Base-by-base conservation (phyloP, 257 asterid species). In the Prunella vulgaris region DNA sequence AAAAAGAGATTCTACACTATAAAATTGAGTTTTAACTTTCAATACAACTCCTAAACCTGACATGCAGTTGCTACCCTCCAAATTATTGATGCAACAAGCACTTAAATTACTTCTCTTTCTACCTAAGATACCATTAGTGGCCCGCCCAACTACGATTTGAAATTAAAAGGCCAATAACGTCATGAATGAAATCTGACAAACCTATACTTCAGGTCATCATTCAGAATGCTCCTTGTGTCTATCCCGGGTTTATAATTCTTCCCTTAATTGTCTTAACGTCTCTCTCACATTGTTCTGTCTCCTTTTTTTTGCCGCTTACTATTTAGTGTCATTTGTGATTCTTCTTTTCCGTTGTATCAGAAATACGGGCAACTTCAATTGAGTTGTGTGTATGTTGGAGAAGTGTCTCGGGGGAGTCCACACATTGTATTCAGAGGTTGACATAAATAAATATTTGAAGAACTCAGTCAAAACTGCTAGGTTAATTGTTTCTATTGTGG, bases 321-420 rank as follows among this genome's bases (percentile, higher is more conserved):
- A 32, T 12, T 42, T 25, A 58, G 66, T 65, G 64, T 49, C 10
- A 25, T 65, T 42, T 25, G 38, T 44, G 28, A 60, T 74, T 77
- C 70, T 72, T 51, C 6, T 57, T 73, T 46, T 75, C 84, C 84
- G 86, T 79, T 86, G 61, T 82, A 86, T 66, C 78, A 63, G 74
- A 82, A 74, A 79, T 82, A 90, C 62, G 89, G 93, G 52, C 90
- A 86, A 64, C 77, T 21, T 70, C 84, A 90, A 78, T n/a, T 83
- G 82, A 69, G 89, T 94, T 72, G 83, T 88, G 73, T 33, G 70
- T 74, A 70, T 85, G 73, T 83, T 90, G 79, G 96, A 88, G 80
- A 79, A 76, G 71, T 74, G 70, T 74, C 76, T 90, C 38, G 77
- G 58, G 14, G 64, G 64, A n/a, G 24, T 59, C 42, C 28, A 24